Conservation (phyloP, 495 filamentous ascomycete genomes). For the Xylaria cubensis region DNA sequence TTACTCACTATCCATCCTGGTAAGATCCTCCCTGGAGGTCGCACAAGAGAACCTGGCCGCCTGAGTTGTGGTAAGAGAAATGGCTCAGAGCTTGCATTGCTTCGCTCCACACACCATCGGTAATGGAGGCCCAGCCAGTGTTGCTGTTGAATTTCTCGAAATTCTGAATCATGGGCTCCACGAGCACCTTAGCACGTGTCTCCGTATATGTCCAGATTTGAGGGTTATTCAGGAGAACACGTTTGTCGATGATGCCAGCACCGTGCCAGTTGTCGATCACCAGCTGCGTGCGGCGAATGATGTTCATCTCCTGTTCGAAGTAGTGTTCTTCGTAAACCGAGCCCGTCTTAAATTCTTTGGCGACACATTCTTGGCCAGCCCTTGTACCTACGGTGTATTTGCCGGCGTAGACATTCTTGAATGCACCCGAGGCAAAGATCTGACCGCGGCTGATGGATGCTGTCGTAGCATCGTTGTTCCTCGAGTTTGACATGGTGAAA, state of each 20-base stretch:
- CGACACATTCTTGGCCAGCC: conserved; percentile 38
- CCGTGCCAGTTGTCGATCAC: conserved; percentile 47
- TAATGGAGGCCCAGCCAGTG: conserved; percentile 42
- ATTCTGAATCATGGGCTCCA: conserved; percentile 48
- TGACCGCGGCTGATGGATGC: conserved; percentile 9
- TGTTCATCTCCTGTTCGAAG: conserved; percentile 45
- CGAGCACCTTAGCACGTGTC: conserved; percentile 23
- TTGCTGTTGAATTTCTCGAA: conserved; percentile 55
- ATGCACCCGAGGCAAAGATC: conserved; percentile 41
- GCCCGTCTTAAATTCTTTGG: conserved; percentile 48
- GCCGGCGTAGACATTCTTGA: conserved; percentile 44
- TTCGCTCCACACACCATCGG: conserved; percentile 32
- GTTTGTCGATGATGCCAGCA: conserved; percentile 35
- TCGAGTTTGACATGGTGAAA: conserved; percentile 28
- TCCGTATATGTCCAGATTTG: conserved; percentile 34
- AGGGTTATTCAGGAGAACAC: conserved; percentile 45
- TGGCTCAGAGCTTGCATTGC: conserved; percentile 52
- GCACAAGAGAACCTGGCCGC: conserved; percentile 47
- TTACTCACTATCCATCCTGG: conserved; percentile 28
- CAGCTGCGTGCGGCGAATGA: conserved; percentile 42
- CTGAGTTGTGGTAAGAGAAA: conserved; percentile 49
- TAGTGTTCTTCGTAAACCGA: conserved; percentile 38
- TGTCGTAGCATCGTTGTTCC: neutral
- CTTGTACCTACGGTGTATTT: conserved; percentile 36
- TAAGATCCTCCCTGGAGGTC: conserved; percentile 49